phyloP scores from a whole-genome alignment of 768 basidiomycete genomes.

The Phaeolepiota aurea region DNA sequence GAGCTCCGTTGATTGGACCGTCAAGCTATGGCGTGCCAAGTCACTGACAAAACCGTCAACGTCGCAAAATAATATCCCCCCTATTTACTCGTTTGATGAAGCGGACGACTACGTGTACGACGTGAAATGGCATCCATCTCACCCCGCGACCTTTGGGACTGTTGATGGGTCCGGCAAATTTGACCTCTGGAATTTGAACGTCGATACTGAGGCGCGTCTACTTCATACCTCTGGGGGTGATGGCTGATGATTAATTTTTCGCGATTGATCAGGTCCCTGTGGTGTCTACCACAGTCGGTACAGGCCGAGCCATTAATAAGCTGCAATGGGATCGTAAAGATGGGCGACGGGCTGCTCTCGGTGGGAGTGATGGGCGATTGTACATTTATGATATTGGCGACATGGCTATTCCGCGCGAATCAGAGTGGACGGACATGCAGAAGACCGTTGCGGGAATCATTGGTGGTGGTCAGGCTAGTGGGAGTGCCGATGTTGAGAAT shows the following conservation, averaged over 20 bases:
- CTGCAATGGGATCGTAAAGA: slow-evolving; percentile 92
- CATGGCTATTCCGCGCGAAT: slow-evolving; percentile 78
- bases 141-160: slow-evolving; percentile 89
- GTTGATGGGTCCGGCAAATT: slow-evolving; percentile 95
- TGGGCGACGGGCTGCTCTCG: slow-evolving; percentile 82
- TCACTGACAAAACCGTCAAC: slow-evolving; percentile 69
- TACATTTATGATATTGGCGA: slow-evolving; percentile 96
- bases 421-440: slow-evolving; percentile 92
- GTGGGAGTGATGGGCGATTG: slow-evolving; percentile 85
- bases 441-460: slow-evolving; percentile 73
- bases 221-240: no score
- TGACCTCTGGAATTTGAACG: slow-evolving; percentile 95
- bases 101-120: slow-evolving; percentile 99
- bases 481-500: slow-evolving; percentile 22
- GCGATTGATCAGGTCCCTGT: slow-evolving; percentile 63
- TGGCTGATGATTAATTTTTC: background rate
- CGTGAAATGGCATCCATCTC: slow-evolving; percentile 94
- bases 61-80: slow-evolving; percentile 46
- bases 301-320: slow-evolving; percentile 88
- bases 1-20: slow-evolving; percentile 94
- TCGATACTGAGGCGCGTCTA: slow-evolving; percentile 93
- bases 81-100: slow-evolving; percentile 93
- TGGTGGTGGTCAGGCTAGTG: slow-evolving; percentile 44
- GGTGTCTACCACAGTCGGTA: slow-evolving; percentile 76
- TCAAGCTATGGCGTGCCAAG: slow-evolving; percentile 91